Evolutionary conservation across 306 rosid genomes (phyloP).

Genomic region (Corylus americana): DNA sequence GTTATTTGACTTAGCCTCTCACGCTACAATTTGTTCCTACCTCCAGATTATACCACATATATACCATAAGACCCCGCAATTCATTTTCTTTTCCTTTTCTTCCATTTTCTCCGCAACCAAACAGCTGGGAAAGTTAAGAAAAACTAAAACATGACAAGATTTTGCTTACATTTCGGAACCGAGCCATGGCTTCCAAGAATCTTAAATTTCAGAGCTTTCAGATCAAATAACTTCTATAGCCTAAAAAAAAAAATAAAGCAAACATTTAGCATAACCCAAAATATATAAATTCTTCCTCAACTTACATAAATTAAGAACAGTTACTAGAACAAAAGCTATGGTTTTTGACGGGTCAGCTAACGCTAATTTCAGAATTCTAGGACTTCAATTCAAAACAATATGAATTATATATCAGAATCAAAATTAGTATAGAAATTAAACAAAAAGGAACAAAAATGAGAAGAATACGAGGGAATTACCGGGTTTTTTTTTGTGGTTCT

Average conservation of each 20-base stretch:
- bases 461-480: not conserved
- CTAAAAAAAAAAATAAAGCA: not conserved
- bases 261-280: not conserved
- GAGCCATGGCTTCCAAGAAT: slow-evolving; percentile 43
- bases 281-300: not conserved
- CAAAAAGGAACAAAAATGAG: not conserved
- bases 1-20: not conserved
- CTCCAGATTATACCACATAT: not conserved
- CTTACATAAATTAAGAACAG: not conserved
- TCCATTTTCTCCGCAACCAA: slow-evolving; percentile 15
- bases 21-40: not conserved
- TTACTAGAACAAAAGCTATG: not conserved
- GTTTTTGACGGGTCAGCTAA: not conserved
- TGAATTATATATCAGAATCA: too few relatives aligned
- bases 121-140: not conserved
- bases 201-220: not conserved
- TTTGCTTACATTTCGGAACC: slow-evolving; percentile 41
- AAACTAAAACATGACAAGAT: not conserved
- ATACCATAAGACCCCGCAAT: not conserved
- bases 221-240: not conserved
- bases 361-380: not conserved
- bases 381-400: too few relatives aligned
- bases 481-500: not conserved
- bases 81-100: not conserved
- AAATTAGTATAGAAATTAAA: not conserved